Base-by-base conservation (phyloP, 1,139 yeast genomes). In the Trichomonascaceae sp. region DNA sequence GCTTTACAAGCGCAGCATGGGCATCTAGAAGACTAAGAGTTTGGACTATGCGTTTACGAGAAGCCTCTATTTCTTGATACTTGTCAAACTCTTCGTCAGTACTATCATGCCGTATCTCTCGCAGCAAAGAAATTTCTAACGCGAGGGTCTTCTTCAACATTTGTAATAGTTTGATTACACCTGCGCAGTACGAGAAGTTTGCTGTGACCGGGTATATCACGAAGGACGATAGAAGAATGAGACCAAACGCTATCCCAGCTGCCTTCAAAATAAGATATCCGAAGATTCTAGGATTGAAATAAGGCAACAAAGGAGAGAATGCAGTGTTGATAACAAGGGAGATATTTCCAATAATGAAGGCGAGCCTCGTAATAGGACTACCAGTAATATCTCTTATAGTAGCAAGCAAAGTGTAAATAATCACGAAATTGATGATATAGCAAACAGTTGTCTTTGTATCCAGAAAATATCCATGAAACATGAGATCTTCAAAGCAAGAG, bases 131-230 rank as follows among this genome's bases (percentile, higher is more conserved):
- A n/a, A 58, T 49, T 36, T 66, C 54, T 10, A 54, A 47, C 20
- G 51, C 55, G 10, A 60, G 51, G 10, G 60, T 47, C 6, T 48
- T 53, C 10, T 49, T 32, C 24, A 63, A 39, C 2, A 55, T 50
- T 12, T 45, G 46, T 19, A 63, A 47, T 6, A 63, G 56, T 7
- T 49, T 54, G 8, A 57, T 17, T 2, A 54, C 50, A 10, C 59
- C 58, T 10, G 51, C 57, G 22, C 63, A 59, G 45, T 61, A 61
- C 19, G 61, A 58, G 45, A 45, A 57, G 49, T 56, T 63, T 1
- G 71, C 64, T 0, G 70, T 61, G 13, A 57, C 56, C 4, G 72
- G 72, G 50, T 63, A 63, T 5, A 67, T 51, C 1, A 66, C 24
- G 6, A 57, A 44, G 1, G 65, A 53, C 4, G 57, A 57, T 7